Evolutionary conservation across 306 rosid species (phyloP), one percentile per base, ranked within the genome.

Genomic region (Cucurbita moschata): DNA sequence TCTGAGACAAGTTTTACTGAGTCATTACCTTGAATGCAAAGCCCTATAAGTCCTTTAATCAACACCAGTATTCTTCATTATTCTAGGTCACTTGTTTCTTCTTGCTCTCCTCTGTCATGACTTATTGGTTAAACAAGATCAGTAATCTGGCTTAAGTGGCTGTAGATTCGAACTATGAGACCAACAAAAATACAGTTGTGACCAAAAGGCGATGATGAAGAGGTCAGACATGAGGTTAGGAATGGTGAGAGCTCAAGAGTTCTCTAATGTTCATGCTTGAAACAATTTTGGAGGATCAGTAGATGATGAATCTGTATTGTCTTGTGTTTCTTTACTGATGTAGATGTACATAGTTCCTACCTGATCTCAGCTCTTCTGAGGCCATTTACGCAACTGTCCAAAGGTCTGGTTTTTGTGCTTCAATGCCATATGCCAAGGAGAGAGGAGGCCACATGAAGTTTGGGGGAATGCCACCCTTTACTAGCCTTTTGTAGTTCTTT

Each of bases 11-110:
- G 23, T 76, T 46, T 67, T 61, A 23, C 75, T 5, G 66, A 76
- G 70, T 72, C 71, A 77, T 73, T 74, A 63, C 64, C 58, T 60
- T 53, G 52, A 39, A 50, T 60, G 71, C 72, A 44, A 71, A 47
- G 79, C 78, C 78, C 73, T 40, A 55, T 70, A 37, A 79, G 78
- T 77, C 52, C 76, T 55, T 81, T 79, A 71, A 80, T 81, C 74
- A 80, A 77, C 73, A 60, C 79, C 74, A 78, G 77, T 64, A 64
- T 0, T 63, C 30, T 64, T 59, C 23, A 59, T 59, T 59, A 58
- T 59, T 59, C 43, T 74, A 10, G 46, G 21, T 26, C 70, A 59
- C 56, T 13, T 56, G 23, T 10, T 18, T 55, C 76, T 12, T 35
- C 67, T 44, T 21, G 54, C 43, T 49, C 73, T 49, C 12, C 72